Evolutionary conservation across 345 rosid genomes (phyloP), one percentile per base, ranked within the genome.

Genomic region (Eucalyptus guilfoylei): DNA sequence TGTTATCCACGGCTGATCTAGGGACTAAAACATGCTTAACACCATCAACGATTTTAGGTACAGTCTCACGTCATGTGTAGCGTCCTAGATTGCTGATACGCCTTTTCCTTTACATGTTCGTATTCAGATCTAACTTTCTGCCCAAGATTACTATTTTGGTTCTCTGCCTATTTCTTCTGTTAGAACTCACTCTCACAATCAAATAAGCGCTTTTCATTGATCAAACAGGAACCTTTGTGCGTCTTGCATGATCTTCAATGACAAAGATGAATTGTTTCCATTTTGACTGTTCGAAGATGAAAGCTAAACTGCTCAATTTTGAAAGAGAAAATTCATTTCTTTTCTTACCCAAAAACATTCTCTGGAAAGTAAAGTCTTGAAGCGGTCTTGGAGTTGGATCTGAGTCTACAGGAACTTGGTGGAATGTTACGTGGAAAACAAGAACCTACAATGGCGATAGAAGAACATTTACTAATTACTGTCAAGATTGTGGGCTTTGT

Each of bases 11-110:
- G 16, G 32, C 69, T 28, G 34, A 0, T 62, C 32, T 62, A 62
- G 69, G 69, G 30, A 62, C 69, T 28, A 62, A 62, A 62, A 60
- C 67, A 1, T 0, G 0, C 67, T 28, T 5, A 28, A 60, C 69
- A 30, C 69, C 69, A 30, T 28, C 7, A 62, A 2, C 34, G 0
- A 62, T 58, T 58, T 58, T 26, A 58, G 67, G 67, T 58, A 58
- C 0, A 12, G 67, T 58, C 0, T 26, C 0, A 58, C 0, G 69
- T 62, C 21, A 8, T n/a, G 40, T 4, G 76, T 64, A n/a, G 19
- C 40, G 6, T 64, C 11, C 76, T 64, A n/a, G 21, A 64, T 64
- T 64, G 76, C 76, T 7, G 21, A 64, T n/a, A 64, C 0, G 1
- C 76, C 32, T 15, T 14, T n/a, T n/a, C n/a, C 69, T 64, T 64